A percentile compares a stretch with the other conserved stretches of the same genome.
Conservation (phyloP, 306 rosid genomes). For the Erythrophleum fordii region DNA sequence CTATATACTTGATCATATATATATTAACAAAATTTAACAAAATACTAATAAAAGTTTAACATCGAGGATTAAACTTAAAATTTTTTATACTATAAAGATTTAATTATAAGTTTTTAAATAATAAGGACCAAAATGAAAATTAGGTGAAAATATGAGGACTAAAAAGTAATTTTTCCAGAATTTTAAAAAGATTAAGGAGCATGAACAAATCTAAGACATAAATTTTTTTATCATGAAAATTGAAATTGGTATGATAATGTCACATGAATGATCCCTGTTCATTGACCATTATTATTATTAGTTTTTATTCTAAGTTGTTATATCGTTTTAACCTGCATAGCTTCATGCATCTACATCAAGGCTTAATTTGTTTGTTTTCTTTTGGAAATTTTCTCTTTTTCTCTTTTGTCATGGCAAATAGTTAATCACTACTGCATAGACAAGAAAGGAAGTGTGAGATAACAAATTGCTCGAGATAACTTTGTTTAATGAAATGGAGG, state of each 20-base stretch:
- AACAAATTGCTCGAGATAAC: not conserved
- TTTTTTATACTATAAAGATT: too few relatives aligned
- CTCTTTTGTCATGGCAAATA: not conserved
- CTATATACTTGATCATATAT: too few relatives aligned
- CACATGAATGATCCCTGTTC: slow-evolving; percentile 16
- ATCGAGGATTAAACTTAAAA: too few relatives aligned
- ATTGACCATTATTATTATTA: not conserved
- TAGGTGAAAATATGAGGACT: too few relatives aligned
- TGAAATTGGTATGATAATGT: not conserved
- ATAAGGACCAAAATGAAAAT: too few relatives aligned
- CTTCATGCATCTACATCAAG: not conserved
- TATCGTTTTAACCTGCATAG: not conserved
- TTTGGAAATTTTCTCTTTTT: not conserved
- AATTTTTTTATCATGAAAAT: not conserved
- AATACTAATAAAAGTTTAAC: too few relatives aligned
- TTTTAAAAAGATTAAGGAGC: too few relatives aligned
- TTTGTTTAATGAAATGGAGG: not conserved
- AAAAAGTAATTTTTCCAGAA: too few relatives aligned
- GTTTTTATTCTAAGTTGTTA: not conserved
- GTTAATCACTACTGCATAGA: not conserved
- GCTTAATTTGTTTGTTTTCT: not conserved
- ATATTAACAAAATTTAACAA: too few relatives aligned
- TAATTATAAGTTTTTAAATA: too few relatives aligned
- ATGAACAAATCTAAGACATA: not conserved
- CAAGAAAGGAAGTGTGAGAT: not conserved